A percentile compares a stretch with the other conserved stretches of the same genome.
These are phyloP conservation scores for Yamadazyma kanchanaburiensis DNA, from an alignment of 1,139 yeast species.

Conservation along the genomic window DNA sequence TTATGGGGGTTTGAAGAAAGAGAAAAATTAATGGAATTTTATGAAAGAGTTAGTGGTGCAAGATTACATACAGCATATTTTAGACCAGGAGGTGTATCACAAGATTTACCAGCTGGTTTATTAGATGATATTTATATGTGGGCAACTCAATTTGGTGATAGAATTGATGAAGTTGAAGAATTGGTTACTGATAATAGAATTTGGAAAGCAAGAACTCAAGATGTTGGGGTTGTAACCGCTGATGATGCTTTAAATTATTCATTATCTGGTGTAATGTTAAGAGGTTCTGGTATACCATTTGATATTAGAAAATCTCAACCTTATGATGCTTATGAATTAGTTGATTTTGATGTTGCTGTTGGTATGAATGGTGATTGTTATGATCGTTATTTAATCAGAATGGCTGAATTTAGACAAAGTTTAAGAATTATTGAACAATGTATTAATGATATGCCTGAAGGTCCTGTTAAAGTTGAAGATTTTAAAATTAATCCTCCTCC, in stretches of 20 bases:
- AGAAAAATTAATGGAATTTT: slow-evolving; percentile 90
- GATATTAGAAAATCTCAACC: slow-evolving; percentile 87
- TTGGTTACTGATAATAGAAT: slow-evolving; percentile 87
- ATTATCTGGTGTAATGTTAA: slow-evolving; percentile 83
- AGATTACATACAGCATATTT: slow-evolving; percentile 85
- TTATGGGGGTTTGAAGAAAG: slow-evolving; percentile 95
- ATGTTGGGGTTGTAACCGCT: slow-evolving; percentile 77
- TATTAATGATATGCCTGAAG: slow-evolving; percentile 88
- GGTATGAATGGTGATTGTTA: slow-evolving; percentile 89
- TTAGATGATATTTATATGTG: slow-evolving; percentile 92
- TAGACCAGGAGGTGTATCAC: slow-evolving; percentile 92
- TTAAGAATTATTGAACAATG: slow-evolving; percentile 88
- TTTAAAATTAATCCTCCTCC: slow-evolving; percentile 84
- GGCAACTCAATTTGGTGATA: slow-evolving; percentile 95
- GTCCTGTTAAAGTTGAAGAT: slow-evolving; percentile 90
- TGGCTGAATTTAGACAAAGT: slow-evolving; percentile 91
- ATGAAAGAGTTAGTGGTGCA: slow-evolving; percentile 89
- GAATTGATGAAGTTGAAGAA: slow-evolving; percentile 89
- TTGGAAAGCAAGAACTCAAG: slow-evolving; percentile 86
- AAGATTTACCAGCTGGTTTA: slow-evolving; percentile 82
- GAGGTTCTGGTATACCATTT: slow-evolving; percentile 88
- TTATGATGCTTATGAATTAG: slow-evolving; percentile 83
- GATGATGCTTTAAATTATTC: slow-evolving; percentile 85
- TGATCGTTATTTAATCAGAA: slow-evolving; percentile 83
- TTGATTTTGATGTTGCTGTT: slow-evolving; percentile 84